Conservation (phyloP, 148 eudicot genomes). For the Mesembryanthemum crystallinum region DNA sequence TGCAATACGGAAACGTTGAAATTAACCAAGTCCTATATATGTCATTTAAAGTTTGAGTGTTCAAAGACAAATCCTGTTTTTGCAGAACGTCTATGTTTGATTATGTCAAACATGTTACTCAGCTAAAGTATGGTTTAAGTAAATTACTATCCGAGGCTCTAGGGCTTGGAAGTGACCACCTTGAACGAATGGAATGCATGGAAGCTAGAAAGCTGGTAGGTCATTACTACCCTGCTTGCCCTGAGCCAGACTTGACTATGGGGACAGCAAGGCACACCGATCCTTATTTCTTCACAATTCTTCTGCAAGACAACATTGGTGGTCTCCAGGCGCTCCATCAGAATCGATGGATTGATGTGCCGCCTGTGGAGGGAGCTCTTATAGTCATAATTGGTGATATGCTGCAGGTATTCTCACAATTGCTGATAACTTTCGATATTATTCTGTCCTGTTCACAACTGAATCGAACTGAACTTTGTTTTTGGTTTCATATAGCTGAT, state of each 20-base stretch:
- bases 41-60: too few species aligned
- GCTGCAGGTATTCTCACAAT: slow-evolving; percentile 49
- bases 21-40: too few species aligned
- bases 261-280: slow-evolving; percentile 65
- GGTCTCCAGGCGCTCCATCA: slow-evolving; percentile 68
- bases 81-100: slow-evolving; percentile 56
- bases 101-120: slow-evolving; percentile 39
- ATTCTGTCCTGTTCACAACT: too few species aligned
- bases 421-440: too few species aligned
- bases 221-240: slow-evolving; percentile 74
- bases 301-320: slow-evolving; percentile 50
- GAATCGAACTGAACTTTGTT: neutral
- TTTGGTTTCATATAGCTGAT: slow-evolving; percentile 35
- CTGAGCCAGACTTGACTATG: slow-evolving; percentile 65
- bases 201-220: slow-evolving; percentile 48
- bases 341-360: slow-evolving; percentile 56
- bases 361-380: slow-evolving; percentile 60
- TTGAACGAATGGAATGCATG: slow-evolving; percentile 48
- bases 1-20: too few species aligned
- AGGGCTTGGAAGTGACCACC: slow-evolving; percentile 45
- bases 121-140: slow-evolving; percentile 35
- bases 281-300: slow-evolving; percentile 54
- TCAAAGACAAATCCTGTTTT: too few species aligned
- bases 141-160: slow-evolving; percentile 65
- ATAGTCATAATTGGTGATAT: slow-evolving; percentile 68